Conservation (phyloP, 139 green algal genomes). For the Desmodesmus armatus region DNA sequence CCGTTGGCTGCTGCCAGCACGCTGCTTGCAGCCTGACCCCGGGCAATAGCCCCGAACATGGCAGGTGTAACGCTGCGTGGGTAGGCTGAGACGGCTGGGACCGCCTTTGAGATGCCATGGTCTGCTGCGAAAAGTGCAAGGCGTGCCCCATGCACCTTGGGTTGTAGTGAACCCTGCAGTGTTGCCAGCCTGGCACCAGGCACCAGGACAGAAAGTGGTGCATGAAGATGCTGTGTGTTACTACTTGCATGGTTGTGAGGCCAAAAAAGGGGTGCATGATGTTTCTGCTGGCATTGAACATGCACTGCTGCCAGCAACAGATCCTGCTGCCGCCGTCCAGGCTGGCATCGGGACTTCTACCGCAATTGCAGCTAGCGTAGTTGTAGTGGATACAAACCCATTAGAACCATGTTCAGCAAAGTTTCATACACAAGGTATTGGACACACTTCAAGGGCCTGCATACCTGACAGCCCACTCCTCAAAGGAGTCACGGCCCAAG, state of each 20-base stretch:
- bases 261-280: too few species aligned
- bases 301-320: too few species aligned
- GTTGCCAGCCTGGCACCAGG: constrained; percentile 40
- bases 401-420: background rate
- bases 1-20: constrained; percentile 50
- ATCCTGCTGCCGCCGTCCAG: too few species aligned
- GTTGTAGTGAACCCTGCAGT: constrained; percentile 50
- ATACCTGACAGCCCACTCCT: constrained; percentile 52
- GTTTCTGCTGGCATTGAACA: too few species aligned
- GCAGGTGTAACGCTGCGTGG: constrained; percentile 50
- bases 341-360: too few species aligned
- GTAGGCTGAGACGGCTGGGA: constrained; percentile 53
- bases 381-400: background rate
- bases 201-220: too few species aligned
- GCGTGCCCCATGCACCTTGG: constrained; percentile 19
- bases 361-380: too few species aligned
- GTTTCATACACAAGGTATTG: background rate
- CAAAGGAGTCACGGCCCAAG: constrained; percentile 53
- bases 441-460: background rate
- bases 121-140: constrained; percentile 63
- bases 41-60: constrained; percentile 50
- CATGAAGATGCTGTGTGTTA: too few species aligned
- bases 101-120: constrained; percentile 54
- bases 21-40: constrained; percentile 49
- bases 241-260: too few species aligned